These are phyloP conservation scores for Centaurea solstitialis DNA, from an alignment of 129 eudicot species.

Conservation along the genomic window DNA sequence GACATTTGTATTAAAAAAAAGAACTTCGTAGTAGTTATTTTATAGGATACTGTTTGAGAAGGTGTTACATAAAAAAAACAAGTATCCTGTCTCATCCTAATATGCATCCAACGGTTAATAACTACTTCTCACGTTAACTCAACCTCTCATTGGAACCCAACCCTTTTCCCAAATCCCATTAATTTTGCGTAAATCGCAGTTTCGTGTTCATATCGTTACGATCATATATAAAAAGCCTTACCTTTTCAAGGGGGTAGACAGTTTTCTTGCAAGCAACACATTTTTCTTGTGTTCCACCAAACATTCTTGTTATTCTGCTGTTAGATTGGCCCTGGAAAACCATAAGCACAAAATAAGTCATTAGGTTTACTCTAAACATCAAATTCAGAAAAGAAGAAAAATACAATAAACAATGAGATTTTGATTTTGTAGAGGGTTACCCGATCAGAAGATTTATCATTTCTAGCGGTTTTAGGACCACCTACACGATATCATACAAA, in stretches of 20 bases:
- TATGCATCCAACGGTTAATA: too few relatives aligned
- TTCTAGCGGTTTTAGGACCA: not conserved
- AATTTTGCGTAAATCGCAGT: not conserved
- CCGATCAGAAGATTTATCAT: not conserved
- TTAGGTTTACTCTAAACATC: not conserved
- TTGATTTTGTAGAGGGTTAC: not conserved
- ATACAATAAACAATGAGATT: not conserved
- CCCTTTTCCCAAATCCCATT: not conserved
- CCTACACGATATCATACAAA: not conserved
- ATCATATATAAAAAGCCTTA: not conserved
- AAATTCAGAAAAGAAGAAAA: not conserved
- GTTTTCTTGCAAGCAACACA: slow-evolving; percentile 57
- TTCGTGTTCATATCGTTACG: not conserved
- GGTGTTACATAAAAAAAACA: too few relatives aligned
- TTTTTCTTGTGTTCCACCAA: slow-evolving; percentile 52
- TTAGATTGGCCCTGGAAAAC: slow-evolving; percentile 33
- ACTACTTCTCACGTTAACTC: too few relatives aligned
- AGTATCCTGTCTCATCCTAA: too few relatives aligned
- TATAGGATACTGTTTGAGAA: too few relatives aligned
- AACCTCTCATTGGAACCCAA: too few relatives aligned
- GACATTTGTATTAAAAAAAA: too few relatives aligned
- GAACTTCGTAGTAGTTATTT: too few relatives aligned
- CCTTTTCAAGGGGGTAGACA: slow-evolving; percentile 55
- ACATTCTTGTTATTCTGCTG: slow-evolving; percentile 41
- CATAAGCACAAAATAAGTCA: not conserved